Evolutionary conservation across 176 grass and related monocot genomes (phyloP), one percentile per base, ranked within the genome.

Genomic region (Triticum urartu): DNA sequence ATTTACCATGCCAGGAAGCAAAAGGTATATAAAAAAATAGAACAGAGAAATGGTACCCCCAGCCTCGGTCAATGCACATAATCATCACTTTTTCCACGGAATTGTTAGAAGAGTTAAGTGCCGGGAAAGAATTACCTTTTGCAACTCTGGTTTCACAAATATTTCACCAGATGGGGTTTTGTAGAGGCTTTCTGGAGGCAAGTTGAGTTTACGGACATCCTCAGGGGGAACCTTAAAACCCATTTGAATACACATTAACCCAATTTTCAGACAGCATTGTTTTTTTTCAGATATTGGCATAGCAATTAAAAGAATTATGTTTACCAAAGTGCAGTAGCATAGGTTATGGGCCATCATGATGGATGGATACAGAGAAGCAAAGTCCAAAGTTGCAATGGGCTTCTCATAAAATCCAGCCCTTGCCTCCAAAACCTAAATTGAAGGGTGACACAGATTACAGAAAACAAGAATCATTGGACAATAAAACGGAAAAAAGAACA

Each of bases 301-400:
- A 72, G 76, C 63, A 81, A 63, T 26, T 76, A 5, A 74, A 15
- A 61, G 25, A 59, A 82, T 30, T 47, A 22, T 76, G 73, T 72
- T 93, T 98, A 98, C 96, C 92, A 98, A 93, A 81, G 93, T 98
- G 88, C 96, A 98, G 73, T 98, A 98, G 80, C 96, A 98, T 67
- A 98, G 80, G 88, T 98, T 98, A 89, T 98, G 95, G 66, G 96
- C 96, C 96, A 98, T 98, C 96, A 98, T 98, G 81, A 98, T 95
- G 76, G 96, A 98, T 83, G 96, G 96, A 88, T 98, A 98, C 80
- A 98, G 84, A 72, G 96, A 98, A 94, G 96, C 96, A 87, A 98
- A 98, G 86, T 98, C 96, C 88, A 98, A 92, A 87, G 96, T 98
- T 77, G 96, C 93, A 47, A 98, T 98, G 22, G 96, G 96, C 61